Evolutionary conservation across 179 eudicot genomes (phyloP).

Genomic region (Silene noctiflora): DNA sequence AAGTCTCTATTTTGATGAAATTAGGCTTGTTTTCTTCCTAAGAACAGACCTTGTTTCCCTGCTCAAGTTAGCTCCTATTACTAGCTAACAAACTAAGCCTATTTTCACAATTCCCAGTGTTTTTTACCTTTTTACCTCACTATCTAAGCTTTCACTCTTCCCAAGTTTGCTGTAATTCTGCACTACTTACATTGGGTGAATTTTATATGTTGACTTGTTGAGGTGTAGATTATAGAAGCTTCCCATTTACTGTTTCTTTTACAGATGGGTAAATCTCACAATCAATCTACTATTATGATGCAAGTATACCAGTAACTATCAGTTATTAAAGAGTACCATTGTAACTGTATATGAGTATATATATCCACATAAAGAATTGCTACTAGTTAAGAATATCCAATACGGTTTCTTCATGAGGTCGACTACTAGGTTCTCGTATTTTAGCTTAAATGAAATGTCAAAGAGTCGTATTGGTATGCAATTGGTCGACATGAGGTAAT

Average conservation of each 20-base stretch:
- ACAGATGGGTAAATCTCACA: slow-evolving; percentile 9
- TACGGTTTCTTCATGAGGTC: background rate
- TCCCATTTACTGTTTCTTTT: background rate
- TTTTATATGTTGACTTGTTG: slow-evolving; percentile 16
- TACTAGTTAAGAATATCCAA: background rate
- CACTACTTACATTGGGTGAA: background rate
- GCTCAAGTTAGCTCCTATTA: slow-evolving; percentile 21
- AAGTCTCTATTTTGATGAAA: slow-evolving; percentile 7
- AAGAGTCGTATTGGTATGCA: background rate
- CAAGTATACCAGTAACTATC: background rate
- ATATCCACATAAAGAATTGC: background rate
- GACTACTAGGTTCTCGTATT: background rate
- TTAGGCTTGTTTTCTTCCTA: background rate
- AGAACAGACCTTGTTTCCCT: slow-evolving; percentile 20
- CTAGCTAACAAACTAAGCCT: background rate
- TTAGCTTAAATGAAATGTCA: background rate
- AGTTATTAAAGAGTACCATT: background rate
- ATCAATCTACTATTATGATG: background rate
- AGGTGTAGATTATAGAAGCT: slow-evolving; percentile 7
- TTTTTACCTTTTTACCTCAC: background rate
- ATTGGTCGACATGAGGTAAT: background rate
- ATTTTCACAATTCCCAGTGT: slow-evolving; percentile 19
- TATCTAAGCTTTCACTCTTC: slow-evolving; percentile 18
- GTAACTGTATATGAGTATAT: background rate
- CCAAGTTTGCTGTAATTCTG: slow-evolving; percentile 17